phyloP scores from a whole-genome alignment of 805 yeast genomes.

The Teunomyces aglyptinius region DNA sequence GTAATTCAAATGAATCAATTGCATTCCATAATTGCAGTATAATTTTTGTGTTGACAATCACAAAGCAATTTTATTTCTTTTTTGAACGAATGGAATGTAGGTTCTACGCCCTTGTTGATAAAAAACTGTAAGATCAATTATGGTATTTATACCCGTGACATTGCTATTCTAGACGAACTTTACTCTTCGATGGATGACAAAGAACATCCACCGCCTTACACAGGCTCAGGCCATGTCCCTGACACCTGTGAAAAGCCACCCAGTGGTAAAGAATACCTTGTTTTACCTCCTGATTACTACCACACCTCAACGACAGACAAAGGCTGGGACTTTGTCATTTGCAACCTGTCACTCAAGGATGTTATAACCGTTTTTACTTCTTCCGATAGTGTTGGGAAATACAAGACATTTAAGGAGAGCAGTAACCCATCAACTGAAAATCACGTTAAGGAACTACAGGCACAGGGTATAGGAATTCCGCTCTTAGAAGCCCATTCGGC shows the following conservation, averaged over 20 bases:
- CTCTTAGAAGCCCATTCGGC: not conserved
- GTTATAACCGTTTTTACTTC: conserved; percentile 1
- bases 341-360: not conserved
- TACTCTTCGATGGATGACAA: not conserved
- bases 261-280: not conserved
- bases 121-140: too few relatives aligned
- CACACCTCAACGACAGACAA: not conserved
- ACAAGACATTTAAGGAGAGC: not conserved
- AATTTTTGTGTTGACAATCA: too few relatives aligned
- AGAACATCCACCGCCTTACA: not conserved
- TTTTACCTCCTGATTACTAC: not conserved
- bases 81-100: too few relatives aligned
- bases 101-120: not conserved
- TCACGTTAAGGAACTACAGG: not conserved
- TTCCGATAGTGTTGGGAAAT: not conserved
- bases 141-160: not conserved
- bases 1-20: not conserved
- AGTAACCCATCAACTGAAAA: not conserved
- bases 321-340: conserved; percentile 4
- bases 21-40: not conserved
- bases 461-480: not conserved
- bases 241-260: not conserved
- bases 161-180: not conserved
- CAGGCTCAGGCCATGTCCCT: not conserved
- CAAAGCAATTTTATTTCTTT: too few relatives aligned